phyloP scores from a whole-genome alignment of 2,329 filamentous ascomycete species.

The Thielaviopsis punctulata region DNA sequence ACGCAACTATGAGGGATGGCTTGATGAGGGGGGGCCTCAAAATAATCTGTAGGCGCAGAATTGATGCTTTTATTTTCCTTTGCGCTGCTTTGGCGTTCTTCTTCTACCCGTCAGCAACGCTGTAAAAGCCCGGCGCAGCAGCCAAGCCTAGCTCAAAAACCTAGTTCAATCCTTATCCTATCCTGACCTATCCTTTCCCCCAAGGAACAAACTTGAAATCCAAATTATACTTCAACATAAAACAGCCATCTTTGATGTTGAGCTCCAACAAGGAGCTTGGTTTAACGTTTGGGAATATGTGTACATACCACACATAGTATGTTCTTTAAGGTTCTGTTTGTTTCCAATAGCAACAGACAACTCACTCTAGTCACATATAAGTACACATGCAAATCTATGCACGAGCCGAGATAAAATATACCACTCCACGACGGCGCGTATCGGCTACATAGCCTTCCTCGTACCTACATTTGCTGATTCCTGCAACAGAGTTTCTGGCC shows the following conservation, averaged over 20 bases:
- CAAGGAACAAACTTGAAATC: not conserved
- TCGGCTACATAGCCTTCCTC: not conserved
- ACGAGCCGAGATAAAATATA: not conserved
- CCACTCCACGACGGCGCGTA: not conserved
- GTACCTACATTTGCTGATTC: not conserved
- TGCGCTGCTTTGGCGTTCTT: not conserved
- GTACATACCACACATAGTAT: too few relatives aligned
- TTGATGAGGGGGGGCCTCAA: not conserved
- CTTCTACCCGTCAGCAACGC: not conserved
- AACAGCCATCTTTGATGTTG: too few relatives aligned
- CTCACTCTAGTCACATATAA: too few relatives aligned
- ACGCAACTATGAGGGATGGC: not conserved
- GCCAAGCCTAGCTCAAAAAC: not conserved
- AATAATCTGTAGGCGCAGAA: not conserved
- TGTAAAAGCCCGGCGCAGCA: not conserved
- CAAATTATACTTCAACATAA: not conserved
- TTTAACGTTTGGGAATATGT: too few relatives aligned
- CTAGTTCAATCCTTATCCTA: not conserved
- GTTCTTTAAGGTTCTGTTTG: too few relatives aligned
- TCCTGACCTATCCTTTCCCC: not conserved
- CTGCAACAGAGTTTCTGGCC: not conserved
- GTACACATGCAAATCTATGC: not conserved
- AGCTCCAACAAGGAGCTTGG: too few relatives aligned
- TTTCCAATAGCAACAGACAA: too few relatives aligned
- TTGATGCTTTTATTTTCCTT: not conserved